A percentile compares a stretch with the other conserved stretches of the same genome.
Evolutionary conservation across 768 basidiomycete species (phyloP).

Genomic region (Kwoniella heveanensis): DNA sequence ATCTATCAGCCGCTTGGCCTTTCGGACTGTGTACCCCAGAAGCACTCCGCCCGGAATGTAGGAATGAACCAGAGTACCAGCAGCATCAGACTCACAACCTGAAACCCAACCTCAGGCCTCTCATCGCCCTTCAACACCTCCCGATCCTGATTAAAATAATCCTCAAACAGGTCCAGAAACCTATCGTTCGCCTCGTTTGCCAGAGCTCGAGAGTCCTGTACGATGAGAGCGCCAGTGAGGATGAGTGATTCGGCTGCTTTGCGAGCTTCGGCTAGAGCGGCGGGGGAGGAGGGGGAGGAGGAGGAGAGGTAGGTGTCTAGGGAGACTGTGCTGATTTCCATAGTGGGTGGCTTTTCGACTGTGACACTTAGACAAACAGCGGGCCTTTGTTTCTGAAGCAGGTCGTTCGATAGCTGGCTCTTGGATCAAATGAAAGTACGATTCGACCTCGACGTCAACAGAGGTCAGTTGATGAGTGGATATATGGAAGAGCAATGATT

Average conservation of each 20-base stretch:
- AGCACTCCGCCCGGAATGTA: too few relatives aligned
- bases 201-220: slow-evolving; percentile 82
- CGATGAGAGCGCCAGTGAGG: slow-evolving; percentile 78
- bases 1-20: too few relatives aligned
- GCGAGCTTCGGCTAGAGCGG: slow-evolving; percentile 20
- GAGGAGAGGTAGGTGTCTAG: slow-evolving; percentile 43
- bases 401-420: too few relatives aligned
- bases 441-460: too few relatives aligned
- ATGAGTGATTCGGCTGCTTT: slow-evolving; percentile 82
- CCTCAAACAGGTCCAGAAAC: slow-evolving; percentile 88
- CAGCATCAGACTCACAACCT: slow-evolving; percentile 57
- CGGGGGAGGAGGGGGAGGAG: slow-evolving; percentile 36
- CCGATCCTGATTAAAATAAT: slow-evolving; percentile 81
- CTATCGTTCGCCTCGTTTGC: slow-evolving; percentile 74
- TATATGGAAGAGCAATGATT: too few relatives aligned
- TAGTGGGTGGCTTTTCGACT: neutral
- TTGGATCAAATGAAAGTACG: too few relatives aligned
- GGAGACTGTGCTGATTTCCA: slow-evolving; percentile 37
- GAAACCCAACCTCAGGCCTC: slow-evolving; percentile 82
- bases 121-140: slow-evolving; percentile 71
- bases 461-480: too few relatives aligned
- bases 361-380: too few relatives aligned
- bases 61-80: too few relatives aligned
- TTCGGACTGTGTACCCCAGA: too few relatives aligned
- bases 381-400: too few relatives aligned